These are phyloP conservation scores for Tricholoma sp. DNA, from an alignment of 768 basidiomycete species.

Conservation along the genomic window DNA sequence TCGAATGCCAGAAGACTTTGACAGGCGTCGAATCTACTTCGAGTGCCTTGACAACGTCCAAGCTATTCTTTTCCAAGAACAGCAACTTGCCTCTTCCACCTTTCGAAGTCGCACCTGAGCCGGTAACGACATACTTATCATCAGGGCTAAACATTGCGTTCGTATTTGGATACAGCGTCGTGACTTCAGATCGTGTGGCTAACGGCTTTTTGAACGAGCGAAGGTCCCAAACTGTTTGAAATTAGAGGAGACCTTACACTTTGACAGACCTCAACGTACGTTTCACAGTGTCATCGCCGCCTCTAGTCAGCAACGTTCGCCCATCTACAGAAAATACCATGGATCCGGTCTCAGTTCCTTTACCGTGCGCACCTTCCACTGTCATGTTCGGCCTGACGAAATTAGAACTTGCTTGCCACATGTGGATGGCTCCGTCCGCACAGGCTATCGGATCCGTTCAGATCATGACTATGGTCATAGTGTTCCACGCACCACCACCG, in stretches of 20 bases:
- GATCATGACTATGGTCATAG: neutral
- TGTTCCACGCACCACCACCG: conserved; percentile 62
- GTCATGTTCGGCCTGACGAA: conserved; percentile 87
- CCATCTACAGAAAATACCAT: conserved; percentile 88
- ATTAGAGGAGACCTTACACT: neutral
- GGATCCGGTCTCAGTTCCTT: conserved; percentile 83
- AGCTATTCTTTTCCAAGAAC: conserved; percentile 64
- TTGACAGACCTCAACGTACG: conserved; percentile 44
- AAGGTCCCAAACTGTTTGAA: conserved; percentile 82
- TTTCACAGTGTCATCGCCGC: conserved; percentile 95
- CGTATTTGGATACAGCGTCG: conserved; percentile 85
- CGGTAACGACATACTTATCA: conserved; percentile 84
- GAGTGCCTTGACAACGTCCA: conserved; percentile 65
- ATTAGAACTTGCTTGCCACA: conserved; percentile 92
- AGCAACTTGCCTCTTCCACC: conserved; percentile 67
- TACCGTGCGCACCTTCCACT: conserved; percentile 83
- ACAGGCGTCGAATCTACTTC: conserved; percentile 79
- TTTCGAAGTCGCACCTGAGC: conserved; percentile 63
- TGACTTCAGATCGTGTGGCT: conserved; percentile 53
- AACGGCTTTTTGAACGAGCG: conserved; percentile 89
- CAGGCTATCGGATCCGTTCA: conserved; percentile 59
- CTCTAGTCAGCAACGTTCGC: conserved; percentile 77
- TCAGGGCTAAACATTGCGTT: conserved; percentile 96
- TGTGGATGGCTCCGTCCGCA: conserved; percentile 85
- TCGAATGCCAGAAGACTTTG: conserved; percentile 90